Percentiles rank a stretch among this genome's conserved stretches.
These are phyloP conservation scores for Alternaria dauci DNA, from an alignment of 2,329 filamentous ascomycete species.

Conservation along the genomic window DNA sequence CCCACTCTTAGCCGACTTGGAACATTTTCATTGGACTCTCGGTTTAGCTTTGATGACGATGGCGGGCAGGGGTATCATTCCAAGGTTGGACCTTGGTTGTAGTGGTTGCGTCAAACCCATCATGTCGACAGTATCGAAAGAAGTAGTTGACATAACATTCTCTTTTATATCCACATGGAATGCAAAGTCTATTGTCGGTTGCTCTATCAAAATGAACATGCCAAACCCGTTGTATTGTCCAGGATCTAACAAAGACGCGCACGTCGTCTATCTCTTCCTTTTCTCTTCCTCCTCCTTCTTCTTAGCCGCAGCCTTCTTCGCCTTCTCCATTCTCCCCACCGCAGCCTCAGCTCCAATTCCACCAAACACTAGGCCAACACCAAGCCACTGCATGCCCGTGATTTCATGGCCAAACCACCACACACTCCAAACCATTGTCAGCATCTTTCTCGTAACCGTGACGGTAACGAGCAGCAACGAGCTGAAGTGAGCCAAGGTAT, in stretches of 20 bases:
- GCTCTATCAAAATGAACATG: background rate
- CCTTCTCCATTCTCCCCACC: constrained; percentile 83
- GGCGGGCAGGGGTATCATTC: too few species aligned
- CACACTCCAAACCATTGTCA: constrained; percentile 97
- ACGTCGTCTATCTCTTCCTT: constrained; percentile 21
- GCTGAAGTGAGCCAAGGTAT: constrained; percentile 91
- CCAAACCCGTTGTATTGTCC: background rate
- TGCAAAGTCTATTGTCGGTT: background rate
- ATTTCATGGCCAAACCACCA: constrained; percentile 92
- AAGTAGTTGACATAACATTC: background rate
- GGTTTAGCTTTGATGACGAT: too few species aligned
- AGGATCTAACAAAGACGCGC: background rate
- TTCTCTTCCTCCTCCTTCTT: constrained; percentile 23
- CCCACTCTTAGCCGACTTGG: too few species aligned
- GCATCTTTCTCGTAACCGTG: constrained; percentile 97
- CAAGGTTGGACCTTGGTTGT: background rate
- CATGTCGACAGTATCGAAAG: background rate
- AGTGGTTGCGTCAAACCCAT: background rate
- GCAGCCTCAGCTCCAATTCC: constrained; percentile 90
- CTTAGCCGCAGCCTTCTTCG: constrained; percentile 75
- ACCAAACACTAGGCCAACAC: constrained; percentile 91
- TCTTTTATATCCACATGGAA: background rate
- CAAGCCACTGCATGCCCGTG: constrained; percentile 89
- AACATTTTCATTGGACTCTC: too few species aligned
- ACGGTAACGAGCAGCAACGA: constrained; percentile 92